Conservation (phyloP, 2,329 filamentous ascomycete genomes). For the Ambrosiella cleistominuta region DNA sequence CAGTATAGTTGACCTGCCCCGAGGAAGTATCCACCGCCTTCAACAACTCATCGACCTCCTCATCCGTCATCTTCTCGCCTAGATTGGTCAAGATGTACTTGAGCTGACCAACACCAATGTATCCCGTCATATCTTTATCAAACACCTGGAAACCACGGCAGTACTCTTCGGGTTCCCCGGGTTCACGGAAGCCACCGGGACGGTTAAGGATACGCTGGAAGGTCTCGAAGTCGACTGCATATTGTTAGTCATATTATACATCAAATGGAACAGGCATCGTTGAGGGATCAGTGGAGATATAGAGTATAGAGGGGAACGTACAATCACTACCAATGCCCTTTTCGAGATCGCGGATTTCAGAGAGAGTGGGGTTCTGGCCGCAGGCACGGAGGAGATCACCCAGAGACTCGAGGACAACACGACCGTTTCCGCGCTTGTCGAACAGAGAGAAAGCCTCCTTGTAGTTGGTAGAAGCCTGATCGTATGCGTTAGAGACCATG, state of each 20-base stretch:
- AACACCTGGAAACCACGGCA: conserved; percentile 98
- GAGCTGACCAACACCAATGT: conserved; percentile 92
- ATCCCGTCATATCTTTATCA: conserved; percentile 96
- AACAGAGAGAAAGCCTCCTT: conserved; percentile 99
- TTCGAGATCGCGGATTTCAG: conserved; percentile 85
- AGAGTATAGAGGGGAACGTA: conserved; percentile 33
- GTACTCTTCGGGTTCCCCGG: conserved; percentile 94
- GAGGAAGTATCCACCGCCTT: conserved; percentile 95
- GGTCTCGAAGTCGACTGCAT: conserved; percentile 84
- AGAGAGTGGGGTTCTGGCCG: conserved; percentile 90
- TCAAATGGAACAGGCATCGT: background rate
- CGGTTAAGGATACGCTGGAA: conserved; percentile 96
- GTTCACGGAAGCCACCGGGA: conserved; percentile 93
- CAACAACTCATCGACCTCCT: conserved; percentile 95
- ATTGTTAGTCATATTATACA: background rate
- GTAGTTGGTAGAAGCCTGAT: conserved; percentile 83
- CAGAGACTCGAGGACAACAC: conserved; percentile 68
- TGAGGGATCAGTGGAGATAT: background rate
- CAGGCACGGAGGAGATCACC: conserved; percentile 92
- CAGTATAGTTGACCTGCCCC: conserved; percentile 94
- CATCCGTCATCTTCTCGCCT: conserved; percentile 98
- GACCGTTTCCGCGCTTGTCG: conserved; percentile 96
- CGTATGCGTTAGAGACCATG: conserved; percentile 31
- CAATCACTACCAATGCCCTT: conserved; percentile 79
- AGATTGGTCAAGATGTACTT: conserved; percentile 96